These are phyloP conservation scores for Diversispora epigaea DNA, from an alignment of 192 early-diverging fungal species.

Conservation along the genomic window DNA sequence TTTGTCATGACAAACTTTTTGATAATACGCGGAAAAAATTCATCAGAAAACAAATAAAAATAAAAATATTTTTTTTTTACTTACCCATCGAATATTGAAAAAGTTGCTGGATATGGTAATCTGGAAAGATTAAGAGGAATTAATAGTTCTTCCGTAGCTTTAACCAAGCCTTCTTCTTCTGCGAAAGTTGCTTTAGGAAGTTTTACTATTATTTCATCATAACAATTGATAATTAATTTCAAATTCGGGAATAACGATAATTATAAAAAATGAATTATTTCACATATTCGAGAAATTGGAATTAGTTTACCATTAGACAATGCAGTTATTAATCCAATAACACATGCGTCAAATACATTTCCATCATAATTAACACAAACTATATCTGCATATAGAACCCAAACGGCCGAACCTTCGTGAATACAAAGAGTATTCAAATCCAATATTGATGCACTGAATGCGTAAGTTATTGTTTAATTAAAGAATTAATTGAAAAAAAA, in stretches of 20 bases:
- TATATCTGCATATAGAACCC: slow-evolving; percentile 87
- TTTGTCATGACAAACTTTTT: neutral
- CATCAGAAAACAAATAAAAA: neutral
- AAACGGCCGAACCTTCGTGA: slow-evolving; percentile 74
- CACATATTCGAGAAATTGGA: neutral
- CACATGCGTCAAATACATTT: slow-evolving; percentile 81
- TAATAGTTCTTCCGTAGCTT: slow-evolving; percentile 42
- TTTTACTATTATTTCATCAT: slow-evolving; percentile 48
- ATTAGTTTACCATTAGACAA: slow-evolving; percentile 59
- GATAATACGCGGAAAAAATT: neutral
- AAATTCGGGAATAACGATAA: neutral
- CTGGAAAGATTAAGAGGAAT: slow-evolving; percentile 52
- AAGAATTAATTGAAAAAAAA: too few species aligned
- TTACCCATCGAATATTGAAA: slow-evolving; percentile 63
- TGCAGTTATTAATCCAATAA: slow-evolving; percentile 78
- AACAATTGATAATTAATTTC: neutral
- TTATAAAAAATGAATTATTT: slow-evolving; percentile 5
- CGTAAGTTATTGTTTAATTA: too few species aligned
- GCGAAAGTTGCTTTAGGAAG: slow-evolving; percentile 70
- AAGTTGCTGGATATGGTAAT: slow-evolving; percentile 58
- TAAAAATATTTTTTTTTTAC: slow-evolving; percentile 23
- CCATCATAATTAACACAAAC: slow-evolving; percentile 91
- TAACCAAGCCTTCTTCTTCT: slow-evolving; percentile 69
- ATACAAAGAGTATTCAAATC: slow-evolving; percentile 76
- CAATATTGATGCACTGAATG: slow-evolving; percentile 54